These are phyloP conservation scores for Backusella tuberculispora DNA, from an alignment of 192 early-diverging fungal species.

Conservation along the genomic window DNA sequence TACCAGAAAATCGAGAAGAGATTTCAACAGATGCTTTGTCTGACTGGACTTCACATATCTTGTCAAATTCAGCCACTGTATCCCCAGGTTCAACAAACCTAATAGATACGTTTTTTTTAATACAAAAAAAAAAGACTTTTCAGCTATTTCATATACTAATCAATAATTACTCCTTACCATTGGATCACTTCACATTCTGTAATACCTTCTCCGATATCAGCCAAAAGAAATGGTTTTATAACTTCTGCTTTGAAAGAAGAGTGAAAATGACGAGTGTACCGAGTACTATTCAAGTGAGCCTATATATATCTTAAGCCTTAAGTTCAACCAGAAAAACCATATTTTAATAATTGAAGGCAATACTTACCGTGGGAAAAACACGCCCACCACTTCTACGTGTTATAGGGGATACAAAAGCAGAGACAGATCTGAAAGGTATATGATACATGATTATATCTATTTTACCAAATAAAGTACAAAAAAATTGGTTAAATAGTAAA, in stretches of 20 bases:
- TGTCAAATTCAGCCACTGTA: slow-evolving; percentile 88
- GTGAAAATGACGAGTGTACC: slow-evolving; percentile 50
- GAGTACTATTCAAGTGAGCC: neutral
- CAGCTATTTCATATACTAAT: neutral
- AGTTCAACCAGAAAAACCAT: neutral
- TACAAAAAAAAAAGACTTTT: neutral
- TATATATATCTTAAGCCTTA: neutral
- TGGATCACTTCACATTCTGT: slow-evolving; percentile 97
- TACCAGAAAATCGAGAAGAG: slow-evolving; percentile 92
- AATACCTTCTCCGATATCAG: slow-evolving; percentile 99
- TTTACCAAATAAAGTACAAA: neutral
- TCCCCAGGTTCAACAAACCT: slow-evolving; percentile 95
- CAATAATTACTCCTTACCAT: slow-evolving; percentile 63
- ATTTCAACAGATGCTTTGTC: slow-evolving; percentile 99
- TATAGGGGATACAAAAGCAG: neutral
- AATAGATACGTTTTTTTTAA: neutral
- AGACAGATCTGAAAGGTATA: neutral
- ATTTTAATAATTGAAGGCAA: neutral
- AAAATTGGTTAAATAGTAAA: neutral
- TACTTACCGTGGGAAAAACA: slow-evolving; percentile 16
- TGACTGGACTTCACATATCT: slow-evolving; percentile 96
- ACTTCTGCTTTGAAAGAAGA: slow-evolving; percentile 44
- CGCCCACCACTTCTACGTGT: neutral
- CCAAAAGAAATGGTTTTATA: slow-evolving; percentile 80
- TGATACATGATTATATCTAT: neutral